These are phyloP conservation scores for Stevia rebaudiana DNA, from an alignment of 140 eudicot genomes.

Conservation along the genomic window DNA sequence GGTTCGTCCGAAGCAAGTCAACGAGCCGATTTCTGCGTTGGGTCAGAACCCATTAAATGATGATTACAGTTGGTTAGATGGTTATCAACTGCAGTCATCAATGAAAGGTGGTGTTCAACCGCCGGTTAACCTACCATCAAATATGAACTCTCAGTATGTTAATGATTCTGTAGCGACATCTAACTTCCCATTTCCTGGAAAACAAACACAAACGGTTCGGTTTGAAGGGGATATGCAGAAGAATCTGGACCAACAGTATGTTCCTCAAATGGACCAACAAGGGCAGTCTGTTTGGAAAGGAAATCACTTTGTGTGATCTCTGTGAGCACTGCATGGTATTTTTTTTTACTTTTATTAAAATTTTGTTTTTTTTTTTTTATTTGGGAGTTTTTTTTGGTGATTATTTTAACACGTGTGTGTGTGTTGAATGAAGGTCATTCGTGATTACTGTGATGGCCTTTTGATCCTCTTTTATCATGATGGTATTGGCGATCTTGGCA, in stretches of 20 bases:
- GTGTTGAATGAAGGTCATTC: conserved; percentile 35
- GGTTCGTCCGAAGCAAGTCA: conserved; percentile 42
- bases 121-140: conserved; percentile 17
- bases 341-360: not conserved
- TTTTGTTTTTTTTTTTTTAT: not conserved
- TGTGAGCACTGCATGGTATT: conserved; percentile 24
- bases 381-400: not conserved
- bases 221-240: conserved; percentile 25
- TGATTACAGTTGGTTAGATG: conserved; percentile 56
- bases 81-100: conserved; percentile 50
- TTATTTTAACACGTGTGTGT: not conserved
- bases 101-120: conserved; percentile 20
- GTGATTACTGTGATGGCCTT: conserved; percentile 23
- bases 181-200: conserved; percentile 56
- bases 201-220: conserved; percentile 30
- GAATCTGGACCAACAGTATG: conserved; percentile 29
- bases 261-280: conserved; percentile 38
- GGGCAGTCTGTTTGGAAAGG: conserved; percentile 51
- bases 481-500: conserved; percentile 38
- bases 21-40: conserved; percentile 22
- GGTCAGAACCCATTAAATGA: conserved; percentile 35
- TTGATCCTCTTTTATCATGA: conserved; percentile 30
- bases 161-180: conserved; percentile 28
- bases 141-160: conserved; percentile 21
- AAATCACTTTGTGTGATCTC: conserved; percentile 48